Base-by-base conservation (phyloP, 2,329 filamentous ascomycete species). In the Arthrobotrys sphaeroides region DNA sequence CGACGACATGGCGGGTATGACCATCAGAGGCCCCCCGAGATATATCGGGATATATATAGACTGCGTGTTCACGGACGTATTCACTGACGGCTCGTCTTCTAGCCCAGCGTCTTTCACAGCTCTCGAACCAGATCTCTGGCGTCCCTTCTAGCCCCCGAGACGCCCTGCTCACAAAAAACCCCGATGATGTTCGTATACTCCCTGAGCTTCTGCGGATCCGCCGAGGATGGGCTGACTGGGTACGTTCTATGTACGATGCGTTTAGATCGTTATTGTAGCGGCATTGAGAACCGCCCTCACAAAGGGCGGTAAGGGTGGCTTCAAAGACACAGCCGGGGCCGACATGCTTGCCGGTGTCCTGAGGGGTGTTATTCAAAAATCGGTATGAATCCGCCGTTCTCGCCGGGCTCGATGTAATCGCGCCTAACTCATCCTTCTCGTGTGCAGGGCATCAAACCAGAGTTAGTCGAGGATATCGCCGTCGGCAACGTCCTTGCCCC, bases 401-500 rank as follows among this genome's bases (percentile, higher is more conserved):
- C 7, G 12, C 47, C n/a, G n/a, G 4, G 10, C 22, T 9, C n/a
- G 9, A 9, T 18, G 1, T 13, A 16, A 28, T 16, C 7, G 4
- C 6, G 5, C 22, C 38, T 42, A 43, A 66, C 28, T 28, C 12
- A 1, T 20, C 10, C 9, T 28, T 18, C 18, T 20, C 26, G 13
- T 31, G 7, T 57, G 2, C 13, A 75, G 72, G 77, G 68, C 78
- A 96, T 98, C 84, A 91, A 97, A 84, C 94, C 95, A 20, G 85
- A 85, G 38, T 87, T 95, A 36, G 93, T 99, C 55, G 92, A 98
- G 83, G 95, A 99, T 82, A 90, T 99, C 78, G 91, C 91, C 61
- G 94, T 98, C 72, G 95, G 95, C 78, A 91, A 90, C 67, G 95
- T 99, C 28, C 89, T 99, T 55, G 89, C 94, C 16, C 94, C 94